phyloP scores from a whole-genome alignment of 768 basidiomycete genomes.

The Chalciporus pseudorubinellus region DNA sequence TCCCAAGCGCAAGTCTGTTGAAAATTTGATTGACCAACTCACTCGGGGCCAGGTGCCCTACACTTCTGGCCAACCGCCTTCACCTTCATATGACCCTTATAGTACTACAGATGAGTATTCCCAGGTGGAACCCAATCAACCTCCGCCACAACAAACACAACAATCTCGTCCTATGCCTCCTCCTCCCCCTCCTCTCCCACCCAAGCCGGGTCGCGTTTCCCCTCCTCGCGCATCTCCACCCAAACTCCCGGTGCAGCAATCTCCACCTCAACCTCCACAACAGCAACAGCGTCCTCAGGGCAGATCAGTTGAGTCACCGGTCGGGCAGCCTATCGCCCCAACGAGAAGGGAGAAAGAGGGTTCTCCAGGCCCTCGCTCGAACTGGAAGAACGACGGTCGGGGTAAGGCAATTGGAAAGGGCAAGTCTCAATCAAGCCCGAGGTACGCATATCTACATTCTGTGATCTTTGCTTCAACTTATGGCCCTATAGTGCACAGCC shows the following conservation, averaged over 20 bases:
- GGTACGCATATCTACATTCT: constrained; percentile 36
- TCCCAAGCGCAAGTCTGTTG: constrained; percentile 82
- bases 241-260: constrained; percentile 48
- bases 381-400: constrained; percentile 35
- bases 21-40: constrained; percentile 75
- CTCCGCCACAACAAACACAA: constrained; percentile 20
- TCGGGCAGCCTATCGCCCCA: constrained; percentile 40
- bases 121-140: constrained; percentile 36
- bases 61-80: constrained; percentile 36
- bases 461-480: background rate
- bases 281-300: constrained; percentile 41
- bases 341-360: constrained; percentile 64
- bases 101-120: constrained; percentile 46
- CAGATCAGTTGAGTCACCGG: constrained; percentile 51
- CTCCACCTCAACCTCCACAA: constrained; percentile 35
- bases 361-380: constrained; percentile 61
- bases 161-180: constrained; percentile 43
- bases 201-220: constrained; percentile 48
- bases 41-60: constrained; percentile 45
- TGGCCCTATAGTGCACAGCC: constrained; percentile 47
- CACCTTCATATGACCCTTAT: constrained; percentile 33
- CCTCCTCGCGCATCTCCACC: constrained; percentile 69
- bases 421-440: constrained; percentile 56
- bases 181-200: constrained; percentile 61
- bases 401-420: constrained; percentile 39